phyloP scores from a whole-genome alignment of 2,329 filamentous ascomycete species.

The Calonectria pauciramosa region DNA sequence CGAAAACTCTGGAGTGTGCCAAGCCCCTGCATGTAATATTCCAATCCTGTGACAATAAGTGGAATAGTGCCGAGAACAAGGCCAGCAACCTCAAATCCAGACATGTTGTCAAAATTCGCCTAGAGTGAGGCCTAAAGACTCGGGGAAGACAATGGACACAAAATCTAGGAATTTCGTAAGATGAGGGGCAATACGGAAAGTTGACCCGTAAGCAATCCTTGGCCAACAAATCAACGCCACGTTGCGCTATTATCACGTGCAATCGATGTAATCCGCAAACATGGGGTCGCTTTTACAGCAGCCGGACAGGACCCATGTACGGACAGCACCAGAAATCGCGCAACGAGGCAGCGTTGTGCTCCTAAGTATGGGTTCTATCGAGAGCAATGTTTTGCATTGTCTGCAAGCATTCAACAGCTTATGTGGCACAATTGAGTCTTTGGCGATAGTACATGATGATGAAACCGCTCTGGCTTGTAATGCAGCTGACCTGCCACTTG shows the following conservation, averaged over 20 bases:
- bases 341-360: neutral
- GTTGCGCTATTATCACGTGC: neutral
- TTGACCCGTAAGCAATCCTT: neutral
- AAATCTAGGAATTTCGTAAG: neutral
- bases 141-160: neutral
- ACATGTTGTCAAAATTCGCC: constrained; percentile 15
- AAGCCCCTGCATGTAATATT: constrained; percentile 18
- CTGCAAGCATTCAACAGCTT: neutral
- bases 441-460: neutral
- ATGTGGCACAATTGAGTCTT: neutral
- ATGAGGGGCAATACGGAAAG: neutral
- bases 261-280: neutral
- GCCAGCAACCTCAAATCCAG: constrained; percentile 18
- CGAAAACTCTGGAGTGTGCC: neutral
- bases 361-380: neutral
- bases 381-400: neutral
- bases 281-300: neutral
- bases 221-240: neutral
- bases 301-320: neutral
- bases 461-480: neutral
- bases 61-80: constrained; percentile 20
- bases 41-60: neutral
- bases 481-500: neutral
- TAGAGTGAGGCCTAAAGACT: neutral
- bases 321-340: neutral